These are phyloP conservation scores for Colletotrichum sp. DNA, from an alignment of 2,329 filamentous ascomycete species.

Conservation along the genomic window DNA sequence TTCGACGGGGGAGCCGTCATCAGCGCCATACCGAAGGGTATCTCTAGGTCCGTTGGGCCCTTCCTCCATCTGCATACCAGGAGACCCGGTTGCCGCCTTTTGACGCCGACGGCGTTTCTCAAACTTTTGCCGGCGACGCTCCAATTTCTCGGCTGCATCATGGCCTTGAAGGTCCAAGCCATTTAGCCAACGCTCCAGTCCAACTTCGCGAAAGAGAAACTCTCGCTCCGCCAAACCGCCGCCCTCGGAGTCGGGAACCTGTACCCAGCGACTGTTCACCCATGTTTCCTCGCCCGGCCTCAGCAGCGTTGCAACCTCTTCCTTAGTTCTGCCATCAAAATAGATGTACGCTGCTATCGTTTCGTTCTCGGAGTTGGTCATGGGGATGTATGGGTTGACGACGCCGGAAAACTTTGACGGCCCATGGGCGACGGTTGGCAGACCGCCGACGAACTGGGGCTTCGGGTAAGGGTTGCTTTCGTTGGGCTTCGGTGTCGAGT, in stretches of 20 bases:
- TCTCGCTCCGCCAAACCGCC: constrained; percentile 95
- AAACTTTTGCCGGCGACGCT: constrained; percentile 84
- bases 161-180: constrained; percentile 94
- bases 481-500: constrained; percentile 85
- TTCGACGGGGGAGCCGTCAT: constrained; percentile 77
- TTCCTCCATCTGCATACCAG: constrained; percentile 41
- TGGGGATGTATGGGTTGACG: constrained; percentile 87
- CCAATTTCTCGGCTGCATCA: constrained; percentile 86
- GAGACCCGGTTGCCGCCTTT: constrained; percentile 49
- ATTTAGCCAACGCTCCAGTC: constrained; percentile 94
- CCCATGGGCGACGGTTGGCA: constrained; percentile 60
- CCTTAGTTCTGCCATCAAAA: constrained; percentile 93
- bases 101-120: constrained; percentile 71
- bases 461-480: constrained; percentile 79
- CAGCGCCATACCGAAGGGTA: constrained; percentile 81
- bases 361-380: constrained; percentile 93
- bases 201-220: constrained; percentile 96
- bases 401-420: constrained; percentile 53
- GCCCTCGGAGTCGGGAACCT: constrained; percentile 87
- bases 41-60: constrained; percentile 51
- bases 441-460: constrained; percentile 78
- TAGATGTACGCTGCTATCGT: constrained; percentile 99
- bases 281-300: constrained; percentile 96
- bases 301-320: constrained; percentile 94
- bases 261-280: constrained; percentile 99